Conservation (phyloP, 306 rosid species). For the Purshia tridentata region DNA sequence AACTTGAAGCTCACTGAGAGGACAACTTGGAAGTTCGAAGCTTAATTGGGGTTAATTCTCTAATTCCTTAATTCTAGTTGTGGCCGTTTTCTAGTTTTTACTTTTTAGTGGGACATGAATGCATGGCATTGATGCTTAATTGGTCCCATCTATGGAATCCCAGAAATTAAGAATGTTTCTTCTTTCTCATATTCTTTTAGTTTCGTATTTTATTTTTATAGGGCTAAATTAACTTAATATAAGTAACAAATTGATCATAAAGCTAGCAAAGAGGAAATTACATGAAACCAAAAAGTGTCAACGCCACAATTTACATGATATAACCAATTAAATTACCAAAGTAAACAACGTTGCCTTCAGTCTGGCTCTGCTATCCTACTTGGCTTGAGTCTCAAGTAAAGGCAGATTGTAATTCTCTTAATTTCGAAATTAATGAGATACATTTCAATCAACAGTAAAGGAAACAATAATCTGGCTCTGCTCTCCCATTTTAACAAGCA, state of each 20-base stretch:
- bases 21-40: no score
- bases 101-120: slow-evolving; percentile 3
- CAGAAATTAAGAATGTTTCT: no score
- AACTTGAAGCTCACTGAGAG: no score
- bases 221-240: no score
- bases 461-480: neutral
- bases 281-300: neutral
- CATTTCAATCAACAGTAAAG: no score
- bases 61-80: neutral
- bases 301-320: neutral
- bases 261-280: neutral
- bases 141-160: no score
- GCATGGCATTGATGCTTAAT: slow-evolving; percentile 5
- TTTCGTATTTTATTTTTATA: no score
- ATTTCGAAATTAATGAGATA: no score
- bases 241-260: neutral
- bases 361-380: neutral
- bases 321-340: neutral
- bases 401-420: no score
- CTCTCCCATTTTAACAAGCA: neutral
- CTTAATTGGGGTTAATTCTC: neutral
- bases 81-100: neutral
- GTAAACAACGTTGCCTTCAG: neutral
- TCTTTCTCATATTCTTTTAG: no score
- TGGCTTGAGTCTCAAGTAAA: no score